Evolutionary conservation across 2,329 filamentous ascomycete species (phyloP).

Genomic region (Diplodia mutila): DNA sequence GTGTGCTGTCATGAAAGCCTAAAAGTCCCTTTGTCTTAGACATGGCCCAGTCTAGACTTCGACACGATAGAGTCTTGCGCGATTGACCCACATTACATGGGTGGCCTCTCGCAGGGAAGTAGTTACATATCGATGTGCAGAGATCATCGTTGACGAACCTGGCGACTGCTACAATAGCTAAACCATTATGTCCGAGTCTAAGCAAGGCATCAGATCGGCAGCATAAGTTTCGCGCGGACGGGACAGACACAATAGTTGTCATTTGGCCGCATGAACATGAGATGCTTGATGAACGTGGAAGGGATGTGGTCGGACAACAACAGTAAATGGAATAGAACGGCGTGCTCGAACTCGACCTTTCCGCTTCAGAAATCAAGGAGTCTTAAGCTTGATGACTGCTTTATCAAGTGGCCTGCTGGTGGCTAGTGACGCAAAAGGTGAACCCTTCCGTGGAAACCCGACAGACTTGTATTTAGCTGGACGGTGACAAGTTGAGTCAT

Average conservation of each 20-base stretch:
- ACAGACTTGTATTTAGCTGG: too few relatives aligned
- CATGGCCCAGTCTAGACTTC: conserved; percentile 4
- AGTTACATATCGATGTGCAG: conserved; percentile 12
- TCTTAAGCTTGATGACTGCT: not conserved
- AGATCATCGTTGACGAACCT: not conserved
- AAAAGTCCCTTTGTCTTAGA: conserved; percentile 15
- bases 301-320: not conserved
- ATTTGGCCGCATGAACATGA: not conserved
- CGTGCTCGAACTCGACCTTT: not conserved
- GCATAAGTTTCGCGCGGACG: not conserved
- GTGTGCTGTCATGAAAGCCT: not conserved
- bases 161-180: not conserved
- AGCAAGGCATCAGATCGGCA: not conserved
- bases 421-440: too few relatives aligned
- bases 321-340: not conserved
- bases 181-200: not conserved
- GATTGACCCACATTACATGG: conserved; percentile 7
- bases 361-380: not conserved
- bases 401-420: too few relatives aligned
- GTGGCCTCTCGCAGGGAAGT: conserved; percentile 9
- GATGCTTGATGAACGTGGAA: not conserved
- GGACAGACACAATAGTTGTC: not conserved
- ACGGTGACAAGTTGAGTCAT: not conserved
- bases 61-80: not conserved
- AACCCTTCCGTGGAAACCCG: too few relatives aligned